A percentile compares a stretch with the other conserved stretches of the same genome.
phyloP scores from a whole-genome alignment of 2,329 filamentous ascomycete species.

The Pseudopithomyces chartarum region DNA sequence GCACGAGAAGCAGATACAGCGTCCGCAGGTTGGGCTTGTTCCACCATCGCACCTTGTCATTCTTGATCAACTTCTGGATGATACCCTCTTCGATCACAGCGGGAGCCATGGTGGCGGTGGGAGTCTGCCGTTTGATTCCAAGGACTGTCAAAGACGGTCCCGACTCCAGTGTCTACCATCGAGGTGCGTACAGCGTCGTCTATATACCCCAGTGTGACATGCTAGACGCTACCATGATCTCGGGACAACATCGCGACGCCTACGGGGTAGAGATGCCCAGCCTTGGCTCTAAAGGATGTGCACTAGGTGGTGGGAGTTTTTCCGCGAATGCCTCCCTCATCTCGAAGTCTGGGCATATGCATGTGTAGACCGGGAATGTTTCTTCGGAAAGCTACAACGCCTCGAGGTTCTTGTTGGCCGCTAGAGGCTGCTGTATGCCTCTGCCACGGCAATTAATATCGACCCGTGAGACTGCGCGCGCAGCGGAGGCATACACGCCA shows the following conservation, averaged over 20 bases:
- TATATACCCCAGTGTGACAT: not conserved
- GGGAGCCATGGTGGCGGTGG: slow-evolving; percentile 28
- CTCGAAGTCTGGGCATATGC: slow-evolving; percentile 1
- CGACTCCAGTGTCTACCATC: not conserved
- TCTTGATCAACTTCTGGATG: slow-evolving; percentile 37
- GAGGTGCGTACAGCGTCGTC: not conserved
- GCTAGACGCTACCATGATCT: slow-evolving; percentile 2
- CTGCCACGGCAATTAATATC: not conserved
- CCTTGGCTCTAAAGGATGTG: slow-evolving; percentile 30
- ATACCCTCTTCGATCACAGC: slow-evolving; percentile 22
- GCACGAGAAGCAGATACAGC: slow-evolving; percentile 64
- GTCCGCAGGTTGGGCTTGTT: slow-evolving; percentile 63
- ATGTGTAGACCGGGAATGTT: not conserved
- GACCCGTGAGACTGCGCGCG: not conserved
- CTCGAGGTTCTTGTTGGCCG: not conserved
- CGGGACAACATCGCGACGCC: slow-evolving; percentile 7
- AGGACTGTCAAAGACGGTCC: not conserved
- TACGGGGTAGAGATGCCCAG: slow-evolving; percentile 9
- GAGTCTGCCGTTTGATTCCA: not conserved
- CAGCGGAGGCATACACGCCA: not conserved
- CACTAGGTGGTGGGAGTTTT: slow-evolving; percentile 10
- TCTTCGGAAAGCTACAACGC: not conserved
- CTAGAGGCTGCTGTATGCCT: not conserved
- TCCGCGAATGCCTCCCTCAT: slow-evolving; percentile 15
- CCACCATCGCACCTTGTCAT: slow-evolving; percentile 57